Percentiles rank a stretch among this genome's conserved stretches.
These are phyloP conservation scores for Dysphania ambrosioides DNA, from an alignment of 148 eudicot genomes.

Conservation along the genomic window DNA sequence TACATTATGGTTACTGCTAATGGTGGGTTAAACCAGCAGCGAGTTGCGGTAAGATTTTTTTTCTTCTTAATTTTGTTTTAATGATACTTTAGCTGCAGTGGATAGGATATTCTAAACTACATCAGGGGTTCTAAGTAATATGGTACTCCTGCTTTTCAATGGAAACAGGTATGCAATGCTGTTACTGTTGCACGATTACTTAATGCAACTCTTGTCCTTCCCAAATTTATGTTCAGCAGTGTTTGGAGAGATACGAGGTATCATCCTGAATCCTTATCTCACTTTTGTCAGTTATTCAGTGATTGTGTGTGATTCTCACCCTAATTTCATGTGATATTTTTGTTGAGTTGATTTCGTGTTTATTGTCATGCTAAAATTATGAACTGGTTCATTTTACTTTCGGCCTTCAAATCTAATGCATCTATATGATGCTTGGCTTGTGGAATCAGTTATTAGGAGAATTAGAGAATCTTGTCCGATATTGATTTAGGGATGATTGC, in stretches of 20 bases:
- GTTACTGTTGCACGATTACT: slow-evolving; percentile 94
- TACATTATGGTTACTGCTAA: slow-evolving; percentile 88
- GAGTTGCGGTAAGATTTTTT: slow-evolving; percentile 80
- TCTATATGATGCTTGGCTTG: neutral
- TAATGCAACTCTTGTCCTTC: slow-evolving; percentile 92
- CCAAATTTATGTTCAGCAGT: slow-evolving; percentile 90
- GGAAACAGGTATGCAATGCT: slow-evolving; percentile 86
- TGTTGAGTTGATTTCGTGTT: neutral
- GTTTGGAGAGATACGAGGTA: slow-evolving; percentile 97
- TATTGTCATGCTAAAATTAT: neutral
- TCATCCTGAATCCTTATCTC: slow-evolving; percentile 6
- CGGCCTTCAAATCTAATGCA: neutral
- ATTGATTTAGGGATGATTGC: neutral
- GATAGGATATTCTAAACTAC: neutral
- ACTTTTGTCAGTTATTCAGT: neutral
- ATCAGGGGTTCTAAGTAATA: neutral
- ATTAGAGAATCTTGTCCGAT: neutral
- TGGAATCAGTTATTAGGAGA: neutral
- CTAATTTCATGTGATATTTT: neutral
- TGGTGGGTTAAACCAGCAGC: slow-evolving; percentile 99
- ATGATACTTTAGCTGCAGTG: neutral
- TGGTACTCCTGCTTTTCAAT: slow-evolving; percentile 14
- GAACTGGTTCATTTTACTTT: neutral
- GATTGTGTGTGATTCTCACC: neutral
- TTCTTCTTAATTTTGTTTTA: slow-evolving; percentile 12